Evolutionary conservation across 306 rosid genomes (phyloP), one percentile per base, ranked within the genome.

Genomic region (Sechiopsis laciniata): DNA sequence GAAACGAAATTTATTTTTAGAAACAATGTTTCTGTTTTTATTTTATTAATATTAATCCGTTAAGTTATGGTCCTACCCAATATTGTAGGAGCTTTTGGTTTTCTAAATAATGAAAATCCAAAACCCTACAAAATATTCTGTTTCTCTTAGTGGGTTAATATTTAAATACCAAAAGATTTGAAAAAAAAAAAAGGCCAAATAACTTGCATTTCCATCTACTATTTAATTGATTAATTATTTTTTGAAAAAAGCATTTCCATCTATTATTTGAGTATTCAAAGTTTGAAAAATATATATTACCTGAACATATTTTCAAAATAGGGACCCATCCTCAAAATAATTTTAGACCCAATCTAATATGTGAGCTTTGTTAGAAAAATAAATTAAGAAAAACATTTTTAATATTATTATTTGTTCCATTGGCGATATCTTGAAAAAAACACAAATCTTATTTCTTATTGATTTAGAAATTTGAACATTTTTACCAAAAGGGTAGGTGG

Each of bases 11-110:
- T 35, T 19, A 6, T 40, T n/a, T 40, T 65, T 2, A n/a, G 15
- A 37, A 40, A 16, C 48, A 63, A 63, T 64, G 45, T 4, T 64
- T 58, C 2, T 20, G 37, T 58, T 20, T 58, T 22, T 58, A 5
- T n/a, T 48, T 48, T 48, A 2, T 0, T 48, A 48, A 48, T 13
- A 19, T 10, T 24, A 11, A 10, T 24, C 10, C n/a, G 71, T 64
- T 64, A 37, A 64, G 37, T 64, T 15, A 64, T 64, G 71, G 71
- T n/a, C 71, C 26, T 61, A 26, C 67, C 21, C 19, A 59, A 60
- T 26, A 60, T 24, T 61, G 7, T 3, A 62, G 51, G 42, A n/a
- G 66, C 48, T 42, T 7, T n/a, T 37, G 2, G 35, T 61, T 61
- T 61, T 56, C 14, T 55, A 2, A 55, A 55, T 56, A 56, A 56